These are phyloP conservation scores for Citrullus amarus DNA, from an alignment of 306 rosid species.

Conservation along the genomic window DNA sequence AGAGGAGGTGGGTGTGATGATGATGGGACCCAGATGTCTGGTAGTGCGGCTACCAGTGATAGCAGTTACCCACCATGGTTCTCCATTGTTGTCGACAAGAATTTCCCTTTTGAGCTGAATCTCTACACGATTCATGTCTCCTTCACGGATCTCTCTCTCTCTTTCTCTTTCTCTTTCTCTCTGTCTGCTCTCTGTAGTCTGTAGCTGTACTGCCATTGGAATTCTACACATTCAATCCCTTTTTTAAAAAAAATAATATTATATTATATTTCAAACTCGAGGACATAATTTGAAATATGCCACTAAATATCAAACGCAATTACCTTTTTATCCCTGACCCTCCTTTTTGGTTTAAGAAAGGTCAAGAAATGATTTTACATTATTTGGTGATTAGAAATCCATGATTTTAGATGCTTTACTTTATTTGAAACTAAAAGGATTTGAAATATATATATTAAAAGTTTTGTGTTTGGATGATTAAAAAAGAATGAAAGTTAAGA, in stretches of 20 bases:
- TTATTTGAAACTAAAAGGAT: too few species aligned
- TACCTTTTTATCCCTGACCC: too few species aligned
- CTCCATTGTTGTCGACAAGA: slow-evolving; percentile 3
- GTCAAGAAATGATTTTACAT: too few species aligned
- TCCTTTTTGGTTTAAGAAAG: too few species aligned
- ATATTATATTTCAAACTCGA: not conserved
- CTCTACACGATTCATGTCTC: slow-evolving; percentile 3
- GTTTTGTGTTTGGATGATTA: too few species aligned
- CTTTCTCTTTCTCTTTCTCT: not conserved
- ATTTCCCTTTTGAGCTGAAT: slow-evolving; percentile 2
- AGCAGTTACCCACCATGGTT: not conserved
- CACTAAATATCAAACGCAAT: too few species aligned
- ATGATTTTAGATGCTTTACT: too few species aligned
- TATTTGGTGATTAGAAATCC: too few species aligned
- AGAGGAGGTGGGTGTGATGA: slow-evolving; percentile 26
- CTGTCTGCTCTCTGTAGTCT: not conserved
- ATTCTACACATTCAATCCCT: not conserved
- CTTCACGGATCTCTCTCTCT: not conserved
- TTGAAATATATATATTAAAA: too few species aligned
- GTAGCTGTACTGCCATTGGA: not conserved
- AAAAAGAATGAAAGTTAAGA: too few species aligned
- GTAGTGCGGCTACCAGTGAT: slow-evolving; percentile 31
- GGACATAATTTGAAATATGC: not conserved
- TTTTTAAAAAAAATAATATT: not conserved
- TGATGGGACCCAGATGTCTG: slow-evolving; percentile 27